phyloP scores from a whole-genome alignment of 805 yeast species.

The Candida pini region DNA sequence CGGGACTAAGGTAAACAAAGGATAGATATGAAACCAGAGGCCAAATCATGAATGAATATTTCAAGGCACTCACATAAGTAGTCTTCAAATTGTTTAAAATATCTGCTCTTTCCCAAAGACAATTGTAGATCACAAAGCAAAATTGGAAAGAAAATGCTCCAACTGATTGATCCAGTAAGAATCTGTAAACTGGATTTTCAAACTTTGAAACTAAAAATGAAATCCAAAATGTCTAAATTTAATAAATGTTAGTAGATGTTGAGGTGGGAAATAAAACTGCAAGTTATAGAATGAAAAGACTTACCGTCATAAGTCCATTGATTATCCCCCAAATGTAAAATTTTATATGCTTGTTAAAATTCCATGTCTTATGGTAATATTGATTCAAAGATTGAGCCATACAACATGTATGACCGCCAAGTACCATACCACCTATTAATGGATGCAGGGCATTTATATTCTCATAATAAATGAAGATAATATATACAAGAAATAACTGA shows the following conservation, averaged over 20 bases:
- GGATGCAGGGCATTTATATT: slow-evolving; percentile 20
- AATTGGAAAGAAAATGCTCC: slow-evolving; percentile 55
- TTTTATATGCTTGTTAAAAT: slow-evolving; percentile 32
- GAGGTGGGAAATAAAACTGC: background rate
- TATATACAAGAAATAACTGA: slow-evolving; percentile 18
- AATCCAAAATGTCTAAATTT: slow-evolving; percentile 40
- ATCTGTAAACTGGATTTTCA: slow-evolving; percentile 33
- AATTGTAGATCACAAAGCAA: slow-evolving; percentile 40
- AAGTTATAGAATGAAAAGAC: slow-evolving; percentile 14
- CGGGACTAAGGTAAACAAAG: slow-evolving; percentile 43
- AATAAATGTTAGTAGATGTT: too few relatives aligned
- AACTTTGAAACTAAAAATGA: slow-evolving; percentile 35
- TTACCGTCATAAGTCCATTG: slow-evolving; percentile 45
- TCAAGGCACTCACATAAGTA: slow-evolving; percentile 42
- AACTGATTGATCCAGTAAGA: slow-evolving; percentile 46
- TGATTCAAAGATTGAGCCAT: slow-evolving; percentile 28
- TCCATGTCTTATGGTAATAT: slow-evolving; percentile 18
- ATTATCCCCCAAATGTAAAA: slow-evolving; percentile 56
- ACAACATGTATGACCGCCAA: slow-evolving; percentile 25
- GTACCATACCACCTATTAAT: slow-evolving; percentile 19
- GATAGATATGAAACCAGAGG: slow-evolving; percentile 49
- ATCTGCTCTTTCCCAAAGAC: slow-evolving; percentile 50
- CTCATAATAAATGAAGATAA: slow-evolving; percentile 23
- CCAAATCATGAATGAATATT: slow-evolving; percentile 52
- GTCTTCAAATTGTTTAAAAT: slow-evolving; percentile 27